These are phyloP conservation scores for Parmelia sp. DNA, from an alignment of 495 filamentous ascomycete genomes.

Conservation along the genomic window DNA sequence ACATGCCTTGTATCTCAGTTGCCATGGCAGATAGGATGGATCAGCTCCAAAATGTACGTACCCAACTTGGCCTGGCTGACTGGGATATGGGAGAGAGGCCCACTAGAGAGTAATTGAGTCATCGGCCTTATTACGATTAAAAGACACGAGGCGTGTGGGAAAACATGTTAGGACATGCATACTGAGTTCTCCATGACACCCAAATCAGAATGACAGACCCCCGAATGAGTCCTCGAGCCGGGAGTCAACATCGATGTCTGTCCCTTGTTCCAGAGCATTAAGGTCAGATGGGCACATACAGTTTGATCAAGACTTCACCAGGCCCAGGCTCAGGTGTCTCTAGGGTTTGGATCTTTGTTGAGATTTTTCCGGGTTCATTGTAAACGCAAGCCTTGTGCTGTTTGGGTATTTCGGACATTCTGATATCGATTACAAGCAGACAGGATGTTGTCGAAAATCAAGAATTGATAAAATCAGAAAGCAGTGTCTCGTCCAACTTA, in stretches of 20 bases:
- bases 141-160: not conserved
- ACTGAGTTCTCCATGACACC: slow-evolving; percentile 58
- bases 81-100: slow-evolving; percentile 54
- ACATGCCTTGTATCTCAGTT: not conserved
- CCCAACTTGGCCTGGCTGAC: slow-evolving; percentile 56
- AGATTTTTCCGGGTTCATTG: slow-evolving; percentile 62
- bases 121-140: not conserved
- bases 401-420: slow-evolving; percentile 46
- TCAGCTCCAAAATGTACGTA: not conserved
- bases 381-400: slow-evolving; percentile 64
- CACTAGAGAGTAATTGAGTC: slow-evolving; percentile 34
- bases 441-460: not conserved
- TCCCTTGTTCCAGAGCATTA: not conserved
- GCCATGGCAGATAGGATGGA: not conserved
- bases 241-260: slow-evolving; percentile 13
- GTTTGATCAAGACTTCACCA: slow-evolving; percentile 59
- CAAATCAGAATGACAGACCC: slow-evolving; percentile 65
- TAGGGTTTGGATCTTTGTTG: slow-evolving; percentile 58
- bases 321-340: slow-evolving; percentile 60
- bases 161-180: slow-evolving; percentile 13
- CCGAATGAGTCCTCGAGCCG: slow-evolving; percentile 52
- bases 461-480: not conserved
- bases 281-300: slow-evolving; percentile 38
- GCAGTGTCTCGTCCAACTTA: not conserved
- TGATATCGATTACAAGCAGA: not conserved